phyloP scores from a whole-genome alignment of 805 yeast genomes.

The Wickerhamiella shivajii region DNA sequence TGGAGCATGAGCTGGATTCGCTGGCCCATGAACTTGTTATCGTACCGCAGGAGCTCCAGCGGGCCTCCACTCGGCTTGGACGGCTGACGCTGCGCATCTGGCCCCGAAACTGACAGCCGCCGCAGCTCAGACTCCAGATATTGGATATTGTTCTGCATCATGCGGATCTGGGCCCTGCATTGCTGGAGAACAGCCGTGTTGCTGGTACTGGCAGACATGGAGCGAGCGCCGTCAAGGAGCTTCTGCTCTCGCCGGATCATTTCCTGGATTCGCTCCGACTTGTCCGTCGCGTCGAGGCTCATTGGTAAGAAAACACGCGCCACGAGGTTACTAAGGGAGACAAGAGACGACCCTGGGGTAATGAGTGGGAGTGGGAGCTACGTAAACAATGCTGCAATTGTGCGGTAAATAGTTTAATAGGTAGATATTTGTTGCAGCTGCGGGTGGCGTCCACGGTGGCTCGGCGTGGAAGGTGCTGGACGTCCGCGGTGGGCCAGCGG shows the following conservation, averaged over 20 bases:
- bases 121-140: slow-evolving; percentile 67
- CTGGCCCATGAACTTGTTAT: slow-evolving; percentile 88
- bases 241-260: slow-evolving; percentile 83
- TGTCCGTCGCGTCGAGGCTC: too few species aligned
- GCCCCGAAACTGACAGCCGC: slow-evolving; percentile 24
- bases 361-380: too few species aligned
- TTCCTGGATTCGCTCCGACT: slow-evolving; percentile 30
- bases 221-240: slow-evolving; percentile 75
- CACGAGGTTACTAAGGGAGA: too few species aligned
- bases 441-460: too few species aligned
- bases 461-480: too few species aligned
- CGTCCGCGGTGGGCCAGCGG: too few species aligned
- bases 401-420: too few species aligned
- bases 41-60: slow-evolving; percentile 74
- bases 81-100: slow-evolving; percentile 1
- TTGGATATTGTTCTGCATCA: slow-evolving; percentile 81
- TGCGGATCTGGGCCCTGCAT: slow-evolving; percentile 81
- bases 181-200: slow-evolving; percentile 77
- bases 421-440: too few species aligned
- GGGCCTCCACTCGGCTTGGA: slow-evolving; percentile 19
- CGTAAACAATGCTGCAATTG: too few species aligned
- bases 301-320: too few species aligned
- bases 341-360: too few species aligned
- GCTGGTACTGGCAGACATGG: slow-evolving; percentile 59
- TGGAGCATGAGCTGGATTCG: slow-evolving; percentile 91